phyloP scores from a whole-genome alignment of 441 rosid genomes.

The Populus hybrid region DNA sequence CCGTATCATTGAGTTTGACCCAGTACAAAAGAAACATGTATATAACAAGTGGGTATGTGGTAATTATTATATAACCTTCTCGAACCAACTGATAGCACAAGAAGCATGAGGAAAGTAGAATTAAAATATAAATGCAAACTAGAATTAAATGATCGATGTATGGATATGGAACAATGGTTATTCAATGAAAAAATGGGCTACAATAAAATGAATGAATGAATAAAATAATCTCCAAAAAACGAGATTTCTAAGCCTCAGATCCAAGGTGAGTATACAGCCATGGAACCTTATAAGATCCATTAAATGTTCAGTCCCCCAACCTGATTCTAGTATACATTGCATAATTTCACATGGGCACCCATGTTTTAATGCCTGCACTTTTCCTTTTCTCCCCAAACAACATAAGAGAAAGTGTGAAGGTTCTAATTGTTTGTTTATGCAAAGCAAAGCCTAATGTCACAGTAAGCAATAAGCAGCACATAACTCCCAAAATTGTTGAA shows the following conservation, averaged over 20 bases:
- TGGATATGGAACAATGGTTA: conserved; percentile 9
- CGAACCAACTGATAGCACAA: not conserved
- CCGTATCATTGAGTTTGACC: not conserved
- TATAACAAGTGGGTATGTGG: not conserved
- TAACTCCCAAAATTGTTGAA: not conserved
- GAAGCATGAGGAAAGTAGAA: not conserved
- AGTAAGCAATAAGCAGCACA: not conserved
- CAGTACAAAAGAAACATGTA: not conserved
- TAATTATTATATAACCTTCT: not conserved
- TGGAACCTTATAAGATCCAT: not conserved
- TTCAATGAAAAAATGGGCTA: not conserved
- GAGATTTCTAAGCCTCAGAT: not conserved
- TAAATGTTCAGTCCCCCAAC: not conserved
- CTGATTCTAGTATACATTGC: not conserved
- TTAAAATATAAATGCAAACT: not conserved
- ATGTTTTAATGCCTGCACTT: too few species aligned
- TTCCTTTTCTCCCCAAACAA: too few species aligned
- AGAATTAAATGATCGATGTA: not conserved
- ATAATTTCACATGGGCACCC: not conserved
- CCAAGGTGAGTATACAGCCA: not conserved
- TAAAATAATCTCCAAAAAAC: not conserved
- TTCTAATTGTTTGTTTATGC: too few species aligned
- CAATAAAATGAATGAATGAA: not conserved
- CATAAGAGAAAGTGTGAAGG: too few species aligned
- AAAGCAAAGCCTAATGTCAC: not conserved